phyloP scores from a whole-genome alignment of 257 asterid genomes.

The Ehretia macrophylla region DNA sequence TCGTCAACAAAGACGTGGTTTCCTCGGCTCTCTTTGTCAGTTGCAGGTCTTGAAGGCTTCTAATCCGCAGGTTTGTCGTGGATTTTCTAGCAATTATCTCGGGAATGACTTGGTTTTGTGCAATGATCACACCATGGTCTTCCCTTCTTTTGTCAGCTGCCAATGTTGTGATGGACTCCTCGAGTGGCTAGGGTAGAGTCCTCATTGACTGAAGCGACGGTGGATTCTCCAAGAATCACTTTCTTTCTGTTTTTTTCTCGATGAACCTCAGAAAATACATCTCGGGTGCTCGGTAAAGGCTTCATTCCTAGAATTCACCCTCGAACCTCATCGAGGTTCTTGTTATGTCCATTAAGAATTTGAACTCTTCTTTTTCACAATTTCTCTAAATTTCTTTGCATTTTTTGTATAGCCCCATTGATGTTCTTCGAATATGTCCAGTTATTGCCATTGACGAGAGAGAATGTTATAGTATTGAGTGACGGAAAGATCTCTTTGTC shows the following conservation, averaged over 20 bases:
- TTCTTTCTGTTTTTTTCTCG: too few relatives aligned
- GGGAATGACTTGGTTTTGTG: neutral
- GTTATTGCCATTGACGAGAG: neutral
- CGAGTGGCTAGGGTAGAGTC: too few relatives aligned
- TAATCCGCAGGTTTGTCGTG: neutral
- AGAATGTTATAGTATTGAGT: slow-evolving; percentile 1
- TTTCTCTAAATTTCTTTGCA: neutral
- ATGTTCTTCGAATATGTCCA: neutral
- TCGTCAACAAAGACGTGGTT: neutral
- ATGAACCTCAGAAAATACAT: too few relatives aligned
- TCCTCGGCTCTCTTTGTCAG: neutral
- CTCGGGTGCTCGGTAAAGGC: too few relatives aligned
- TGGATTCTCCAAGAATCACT: too few relatives aligned
- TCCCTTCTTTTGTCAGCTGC: neutral
- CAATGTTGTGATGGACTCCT: too few relatives aligned
- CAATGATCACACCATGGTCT: slow-evolving; percentile 4
- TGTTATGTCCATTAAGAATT: neutral
- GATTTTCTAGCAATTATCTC: neutral
- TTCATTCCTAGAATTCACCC: too few relatives aligned
- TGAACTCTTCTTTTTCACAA: neutral
- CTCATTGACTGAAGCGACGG: too few relatives aligned
- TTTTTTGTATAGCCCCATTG: neutral
- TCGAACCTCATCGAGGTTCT: too few relatives aligned
- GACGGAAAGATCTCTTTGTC: slow-evolving; percentile 1
- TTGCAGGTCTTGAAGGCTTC: neutral